A percentile compares a stretch with the other conserved stretches of the same genome.
Conservation (phyloP, 257 asterid species). For the Apocynum venetum region DNA sequence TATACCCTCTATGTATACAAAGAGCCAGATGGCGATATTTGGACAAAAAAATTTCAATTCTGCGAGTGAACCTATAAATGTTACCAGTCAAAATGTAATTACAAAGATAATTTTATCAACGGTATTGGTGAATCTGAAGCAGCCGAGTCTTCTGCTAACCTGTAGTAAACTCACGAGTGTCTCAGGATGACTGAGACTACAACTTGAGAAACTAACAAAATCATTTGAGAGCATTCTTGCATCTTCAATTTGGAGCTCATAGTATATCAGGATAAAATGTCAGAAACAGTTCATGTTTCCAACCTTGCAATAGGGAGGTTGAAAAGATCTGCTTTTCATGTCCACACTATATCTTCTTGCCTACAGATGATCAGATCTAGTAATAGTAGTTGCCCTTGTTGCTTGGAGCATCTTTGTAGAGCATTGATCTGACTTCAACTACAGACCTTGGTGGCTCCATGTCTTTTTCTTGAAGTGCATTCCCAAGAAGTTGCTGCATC, state of each 20-base stretch:
- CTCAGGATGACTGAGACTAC: not conserved
- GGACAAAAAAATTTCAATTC: not conserved
- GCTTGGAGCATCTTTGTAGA: slow-evolving; percentile 40
- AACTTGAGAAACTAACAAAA: not conserved
- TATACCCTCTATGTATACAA: not conserved
- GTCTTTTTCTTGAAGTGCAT: slow-evolving; percentile 44
- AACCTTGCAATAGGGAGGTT: not conserved
- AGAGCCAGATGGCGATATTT: not conserved
- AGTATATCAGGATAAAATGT: not conserved
- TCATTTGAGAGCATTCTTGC: not conserved
- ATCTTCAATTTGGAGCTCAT: not conserved
- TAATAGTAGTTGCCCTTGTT: slow-evolving; percentile 31
- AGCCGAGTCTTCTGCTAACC: slow-evolving; percentile 18
- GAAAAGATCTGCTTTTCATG: not conserved
- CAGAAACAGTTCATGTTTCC: not conserved
- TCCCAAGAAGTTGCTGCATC: slow-evolving; percentile 50
- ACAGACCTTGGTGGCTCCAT: slow-evolving; percentile 46
- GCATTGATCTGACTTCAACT: slow-evolving; percentile 45
- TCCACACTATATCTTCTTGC: not conserved
- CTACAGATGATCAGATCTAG: slow-evolving; percentile 6
- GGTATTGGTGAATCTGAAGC: slow-evolving; percentile 11
- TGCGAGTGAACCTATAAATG: not conserved
- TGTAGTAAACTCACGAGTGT: not conserved
- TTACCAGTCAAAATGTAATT: not conserved
- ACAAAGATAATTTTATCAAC: not conserved